Evolutionary conservation across 75 land plant genomes (phyloP).

Genomic region (Pinus albicaulis): DNA sequence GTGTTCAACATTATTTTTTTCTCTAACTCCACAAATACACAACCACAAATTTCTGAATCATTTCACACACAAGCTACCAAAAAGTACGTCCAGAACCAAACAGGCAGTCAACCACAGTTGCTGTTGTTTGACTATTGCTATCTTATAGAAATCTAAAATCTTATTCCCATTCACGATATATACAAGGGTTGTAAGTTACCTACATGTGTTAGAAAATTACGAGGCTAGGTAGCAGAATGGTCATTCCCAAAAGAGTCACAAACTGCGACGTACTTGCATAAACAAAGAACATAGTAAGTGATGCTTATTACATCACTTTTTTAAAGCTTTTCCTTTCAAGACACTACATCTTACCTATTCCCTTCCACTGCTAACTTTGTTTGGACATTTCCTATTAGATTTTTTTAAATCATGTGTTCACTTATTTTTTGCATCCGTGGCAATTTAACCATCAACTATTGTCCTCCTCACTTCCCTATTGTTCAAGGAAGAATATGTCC

Average conservation of each 20-base stretch:
- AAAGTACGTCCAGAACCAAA: neutral
- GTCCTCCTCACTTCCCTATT: too few species aligned
- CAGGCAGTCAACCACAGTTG: neutral
- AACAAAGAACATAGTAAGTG: neutral
- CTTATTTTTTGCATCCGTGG: too few species aligned
- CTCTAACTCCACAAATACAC: neutral
- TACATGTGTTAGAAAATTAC: neutral
- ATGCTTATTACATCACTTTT: neutral
- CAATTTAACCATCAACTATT: too few species aligned
- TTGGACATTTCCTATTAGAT: neutral
- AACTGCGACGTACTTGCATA: neutral
- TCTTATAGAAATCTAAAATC: neutral
- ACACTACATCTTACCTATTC: neutral
- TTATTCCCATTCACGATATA: neutral
- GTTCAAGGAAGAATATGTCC: too few species aligned
- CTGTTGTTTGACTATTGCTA: neutral
- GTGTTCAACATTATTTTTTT: neutral
- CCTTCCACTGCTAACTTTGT: neutral
- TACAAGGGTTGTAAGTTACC: neutral
- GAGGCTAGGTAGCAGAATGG: too few species aligned
- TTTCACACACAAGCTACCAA: neutral
- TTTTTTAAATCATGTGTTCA: too few species aligned
- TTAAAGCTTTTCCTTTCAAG: neutral
- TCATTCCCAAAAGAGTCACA: neutral
- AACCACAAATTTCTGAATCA: neutral